Evolutionary conservation across 1,284 basidiomycete genomes (phyloP), one percentile per base, ranked within the genome.

Genomic region (Fomitiporia mediterranea): DNA sequence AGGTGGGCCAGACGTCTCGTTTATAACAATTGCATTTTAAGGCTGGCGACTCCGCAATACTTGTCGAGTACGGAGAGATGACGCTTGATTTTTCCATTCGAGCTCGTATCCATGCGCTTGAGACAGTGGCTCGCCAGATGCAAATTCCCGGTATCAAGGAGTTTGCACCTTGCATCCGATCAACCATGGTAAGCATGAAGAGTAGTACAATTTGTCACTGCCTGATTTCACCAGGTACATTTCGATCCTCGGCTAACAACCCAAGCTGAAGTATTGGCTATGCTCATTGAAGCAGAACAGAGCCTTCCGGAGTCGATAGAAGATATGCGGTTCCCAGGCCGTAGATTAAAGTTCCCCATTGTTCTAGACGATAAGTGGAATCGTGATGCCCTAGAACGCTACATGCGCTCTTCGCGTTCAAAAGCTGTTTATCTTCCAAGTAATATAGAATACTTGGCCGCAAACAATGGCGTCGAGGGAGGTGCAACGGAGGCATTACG

Each of bases 381-480:
- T 51, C 70, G 70, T 11, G 79, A 80, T 8, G 82, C 84, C 3
- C 69, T 86, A 23, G 65, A 75, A 34, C 72, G 74, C 51, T 87
- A 86, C 65, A 81, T 81, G 76, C 69, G 68, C 3, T 77, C 77
- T 0, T 77, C 72, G 0, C 70, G 85, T 11, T 71, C 76, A 51
- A 77, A 76, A 51, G 84, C 86, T 0, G 80, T 80, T 1, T 89
- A 89, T 64, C 69, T 89, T 0, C 86, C 84, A 0, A 82, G 80
- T 65, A 89, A 89, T 62, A 68, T 84, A 40, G 78, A 83, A 42
- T 88, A 88, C 61, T 73, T 88, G 1, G 83, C 84, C 0, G 72
- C 69, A 43, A 84, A 84, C 39, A 88, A 86, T 60, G 84, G 84
- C 0, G 66, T 86, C 8, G 64, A 69, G 5, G 74, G 74, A 17